phyloP scores from a whole-genome alignment of 1,139 yeast genomes.

The Chernovozyma sophiae-reginae region DNA sequence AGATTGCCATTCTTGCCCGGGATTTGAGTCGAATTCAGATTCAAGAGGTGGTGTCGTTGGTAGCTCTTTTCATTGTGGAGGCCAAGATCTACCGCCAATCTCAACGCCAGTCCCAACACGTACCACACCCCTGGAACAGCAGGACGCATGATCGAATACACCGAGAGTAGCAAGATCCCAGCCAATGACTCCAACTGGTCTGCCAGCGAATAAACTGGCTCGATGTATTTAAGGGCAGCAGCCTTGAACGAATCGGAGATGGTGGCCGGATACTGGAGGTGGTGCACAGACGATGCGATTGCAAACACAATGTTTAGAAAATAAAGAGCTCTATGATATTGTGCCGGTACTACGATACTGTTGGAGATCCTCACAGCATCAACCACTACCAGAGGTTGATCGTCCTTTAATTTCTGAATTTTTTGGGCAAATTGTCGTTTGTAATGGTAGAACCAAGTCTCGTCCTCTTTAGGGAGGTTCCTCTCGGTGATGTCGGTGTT shows the following conservation, averaged over 20 bases:
- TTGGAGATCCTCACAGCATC: slow-evolving; percentile 29
- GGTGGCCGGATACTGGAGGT: slow-evolving; percentile 62
- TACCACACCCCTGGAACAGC: slow-evolving; percentile 93
- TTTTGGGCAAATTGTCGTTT: slow-evolving; percentile 25
- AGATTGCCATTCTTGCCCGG: neutral
- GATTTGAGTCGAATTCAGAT: neutral
- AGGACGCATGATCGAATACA: slow-evolving; percentile 73
- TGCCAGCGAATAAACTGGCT: slow-evolving; percentile 51
- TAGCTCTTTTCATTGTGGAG: slow-evolving; percentile 56
- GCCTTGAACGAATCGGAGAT: slow-evolving; percentile 70
- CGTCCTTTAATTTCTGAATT: slow-evolving; percentile 14
- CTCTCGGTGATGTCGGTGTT: slow-evolving; percentile 21
- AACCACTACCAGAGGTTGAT: slow-evolving; percentile 13
- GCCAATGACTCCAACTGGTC: slow-evolving; percentile 71
- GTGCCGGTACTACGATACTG: slow-evolving; percentile 41
- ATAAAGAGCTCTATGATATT: slow-evolving; percentile 44
- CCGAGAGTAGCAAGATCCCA: slow-evolving; percentile 62
- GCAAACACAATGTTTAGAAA: slow-evolving; percentile 77
- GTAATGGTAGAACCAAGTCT: slow-evolving; percentile 46
- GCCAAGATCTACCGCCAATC: slow-evolving; percentile 80
- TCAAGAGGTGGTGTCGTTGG: neutral
- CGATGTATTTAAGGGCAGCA: slow-evolving; percentile 62
- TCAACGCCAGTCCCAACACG: slow-evolving; percentile 71
- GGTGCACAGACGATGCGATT: slow-evolving; percentile 72
- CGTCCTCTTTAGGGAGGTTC: slow-evolving; percentile 7